Evolutionary conservation across 1,284 basidiomycete genomes (phyloP), one percentile per base, ranked within the genome.

Genomic region (Moesziomyces antarcticus): DNA sequence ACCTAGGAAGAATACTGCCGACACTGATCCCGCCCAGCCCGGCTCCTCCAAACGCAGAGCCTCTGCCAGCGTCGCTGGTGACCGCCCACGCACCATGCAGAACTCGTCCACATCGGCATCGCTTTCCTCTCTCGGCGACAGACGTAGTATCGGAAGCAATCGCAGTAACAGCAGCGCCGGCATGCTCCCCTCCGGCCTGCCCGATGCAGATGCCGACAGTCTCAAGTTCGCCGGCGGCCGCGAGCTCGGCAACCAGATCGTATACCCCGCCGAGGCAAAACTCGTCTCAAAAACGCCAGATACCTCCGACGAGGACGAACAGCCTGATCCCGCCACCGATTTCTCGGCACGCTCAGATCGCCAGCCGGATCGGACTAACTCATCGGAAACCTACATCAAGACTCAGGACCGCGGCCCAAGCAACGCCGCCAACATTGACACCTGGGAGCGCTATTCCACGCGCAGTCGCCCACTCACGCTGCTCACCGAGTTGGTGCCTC

Each of bases 401-500:
- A 65, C 68, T 1, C 57, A 64, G 20, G 56, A 70, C 18, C 52
- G 68, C 5, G 50, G 24, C 48, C 66, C 66, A 1, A 62, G 37
- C 14, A 62, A 60, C 21, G 46, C 54, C 3, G 61, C 57, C 46
- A 52, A 70, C 50, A 61, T 72, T 30, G 69, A 72, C 35, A 57
- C 50, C 24, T 72, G 63, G 69, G 69, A 72, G 30, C 57, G 62
- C 47, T 72, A 62, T 27, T 66, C 69, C 10, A 66, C 62, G 1
- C 54, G 69, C 11, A 72, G 69, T 46, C 54, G 69, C 6, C 69
- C 69, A 14, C 56, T 66, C 50, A 72, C 69, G 5, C 43, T 72
- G 6, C 59, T 72, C 43, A 66, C 69, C 50, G 69, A 72, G 44
- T 55, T 72, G 13, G 62, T 72, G 5, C 69, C 69, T 18, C 55